phyloP scores from a whole-genome alignment of 2,329 filamentous ascomycete genomes.

The Sphaerulina musiva region DNA sequence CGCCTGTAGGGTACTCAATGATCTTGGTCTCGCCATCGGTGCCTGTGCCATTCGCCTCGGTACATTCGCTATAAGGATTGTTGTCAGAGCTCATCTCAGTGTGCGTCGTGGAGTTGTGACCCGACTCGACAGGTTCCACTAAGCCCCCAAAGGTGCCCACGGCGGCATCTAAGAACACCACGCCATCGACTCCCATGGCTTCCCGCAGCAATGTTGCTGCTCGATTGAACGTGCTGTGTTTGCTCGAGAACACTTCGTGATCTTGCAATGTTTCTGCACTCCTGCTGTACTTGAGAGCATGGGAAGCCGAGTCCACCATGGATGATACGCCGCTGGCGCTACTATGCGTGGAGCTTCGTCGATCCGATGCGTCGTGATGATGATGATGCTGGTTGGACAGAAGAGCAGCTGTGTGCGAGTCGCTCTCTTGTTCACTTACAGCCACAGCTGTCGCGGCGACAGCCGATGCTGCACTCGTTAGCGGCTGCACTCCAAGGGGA shows the following conservation, averaged over 20 bases:
- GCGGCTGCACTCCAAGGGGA: conserved; percentile 16
- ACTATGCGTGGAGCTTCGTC: conserved; percentile 5
- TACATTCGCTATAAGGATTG: conserved; percentile 7
- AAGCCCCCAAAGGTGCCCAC: conserved; percentile 27
- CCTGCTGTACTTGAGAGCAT: conserved; percentile 9
- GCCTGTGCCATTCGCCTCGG: conserved; percentile 16
- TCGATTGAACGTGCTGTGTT: conserved; percentile 38
- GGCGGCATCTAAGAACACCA: conserved; percentile 39
- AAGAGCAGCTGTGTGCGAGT: conserved; percentile 3
- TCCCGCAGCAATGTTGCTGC: conserved; percentile 46
- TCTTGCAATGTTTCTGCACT: conserved; percentile 15
- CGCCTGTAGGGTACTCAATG: conserved; percentile 10
- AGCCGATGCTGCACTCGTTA: conserved; percentile 13
- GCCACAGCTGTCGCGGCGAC: conserved; percentile 17
- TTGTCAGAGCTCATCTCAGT: conserved; percentile 21
- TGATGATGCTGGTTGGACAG: not conserved
- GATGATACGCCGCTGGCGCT: conserved; percentile 6
- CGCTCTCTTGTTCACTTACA: conserved; percentile 14
- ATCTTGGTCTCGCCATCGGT: conserved; percentile 19
- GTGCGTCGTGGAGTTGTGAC: conserved; percentile 6
- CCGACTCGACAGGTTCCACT: conserved; percentile 16
- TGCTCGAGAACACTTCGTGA: conserved; percentile 6
- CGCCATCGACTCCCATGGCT: conserved; percentile 46
- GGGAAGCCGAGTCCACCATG: not conserved
- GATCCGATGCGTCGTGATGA: not conserved